Conservation (phyloP, 2,329 filamentous ascomycete species). For the Stenocarpella maydis region DNA sequence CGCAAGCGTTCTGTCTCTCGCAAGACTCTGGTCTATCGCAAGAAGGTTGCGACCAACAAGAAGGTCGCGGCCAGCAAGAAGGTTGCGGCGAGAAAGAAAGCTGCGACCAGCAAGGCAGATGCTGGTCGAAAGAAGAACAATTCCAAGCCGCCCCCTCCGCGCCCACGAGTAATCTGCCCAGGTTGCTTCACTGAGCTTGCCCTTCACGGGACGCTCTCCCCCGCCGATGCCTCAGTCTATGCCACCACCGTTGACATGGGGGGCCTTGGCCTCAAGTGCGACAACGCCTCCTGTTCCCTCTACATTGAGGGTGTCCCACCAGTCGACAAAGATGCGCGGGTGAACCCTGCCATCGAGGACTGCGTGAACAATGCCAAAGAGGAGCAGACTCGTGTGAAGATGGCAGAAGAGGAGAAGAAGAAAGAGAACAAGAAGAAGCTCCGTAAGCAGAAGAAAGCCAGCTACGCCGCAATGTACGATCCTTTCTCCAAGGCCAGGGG, state of each 20-base stretch:
- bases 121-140: not conserved
- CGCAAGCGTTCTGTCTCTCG: too few species aligned
- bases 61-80: too few species aligned
- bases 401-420: not conserved
- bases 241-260: not conserved
- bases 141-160: not conserved
- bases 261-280: not conserved
- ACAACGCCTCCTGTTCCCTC: not conserved
- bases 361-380: not conserved
- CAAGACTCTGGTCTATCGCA: too few species aligned
- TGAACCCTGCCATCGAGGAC: not conserved
- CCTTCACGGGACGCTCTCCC: not conserved
- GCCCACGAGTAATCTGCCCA: not conserved
- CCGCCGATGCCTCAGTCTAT: not conserved
- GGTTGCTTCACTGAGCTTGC: not conserved
- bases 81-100: not conserved
- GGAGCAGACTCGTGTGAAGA: not conserved
- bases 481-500: not conserved
- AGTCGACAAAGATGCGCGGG: fast-evolving
- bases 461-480: not conserved
- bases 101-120: not conserved
- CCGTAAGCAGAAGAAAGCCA: not conserved
- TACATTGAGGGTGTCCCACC: not conserved
- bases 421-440: not conserved
- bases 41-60: too few species aligned